Conservation (phyloP, 2,329 filamentous ascomycete genomes). For the Colletotrichum neosansevieriae region DNA sequence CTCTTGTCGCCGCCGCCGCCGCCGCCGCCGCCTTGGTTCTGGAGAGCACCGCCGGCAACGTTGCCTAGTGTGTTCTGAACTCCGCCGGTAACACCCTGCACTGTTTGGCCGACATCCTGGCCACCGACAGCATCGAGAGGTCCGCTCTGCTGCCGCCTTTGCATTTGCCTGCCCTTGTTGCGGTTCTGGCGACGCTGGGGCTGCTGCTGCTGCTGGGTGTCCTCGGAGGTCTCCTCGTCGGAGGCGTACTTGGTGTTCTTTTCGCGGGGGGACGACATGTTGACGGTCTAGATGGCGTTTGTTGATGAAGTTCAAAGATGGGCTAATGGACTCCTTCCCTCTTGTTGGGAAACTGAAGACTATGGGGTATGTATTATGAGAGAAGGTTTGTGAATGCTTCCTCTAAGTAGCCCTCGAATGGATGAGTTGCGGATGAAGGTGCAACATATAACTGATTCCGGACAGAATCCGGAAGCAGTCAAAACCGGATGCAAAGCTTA, state of each 20-base stretch:
- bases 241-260: constrained; percentile 52
- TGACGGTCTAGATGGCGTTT: constrained; percentile 16
- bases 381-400: constrained; percentile 23
- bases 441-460: constrained; percentile 41
- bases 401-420: neutral
- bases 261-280: constrained; percentile 48
- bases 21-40: constrained; percentile 48
- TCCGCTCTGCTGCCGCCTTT: constrained; percentile 43
- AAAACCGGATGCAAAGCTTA: constrained; percentile 42
- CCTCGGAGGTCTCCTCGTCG: constrained; percentile 49
- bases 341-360: constrained; percentile 2
- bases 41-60: constrained; percentile 53
- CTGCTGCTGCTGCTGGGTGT: constrained; percentile 47
- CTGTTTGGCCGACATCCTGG: constrained; percentile 49
- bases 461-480: constrained; percentile 26
- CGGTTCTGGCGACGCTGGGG: constrained; percentile 42
- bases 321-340: constrained; percentile 2
- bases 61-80: constrained; percentile 57
- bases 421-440: constrained; percentile 29
- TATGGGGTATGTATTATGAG: constrained; percentile 11
- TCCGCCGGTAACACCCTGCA: constrained; percentile 52
- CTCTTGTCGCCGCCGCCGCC: constrained; percentile 59
- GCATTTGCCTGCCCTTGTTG: constrained; percentile 44
- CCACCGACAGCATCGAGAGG: constrained; percentile 48
- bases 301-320: constrained; percentile 37